phyloP scores from a whole-genome alignment of 257 asterid species.

The Hygrophila difformis region DNA sequence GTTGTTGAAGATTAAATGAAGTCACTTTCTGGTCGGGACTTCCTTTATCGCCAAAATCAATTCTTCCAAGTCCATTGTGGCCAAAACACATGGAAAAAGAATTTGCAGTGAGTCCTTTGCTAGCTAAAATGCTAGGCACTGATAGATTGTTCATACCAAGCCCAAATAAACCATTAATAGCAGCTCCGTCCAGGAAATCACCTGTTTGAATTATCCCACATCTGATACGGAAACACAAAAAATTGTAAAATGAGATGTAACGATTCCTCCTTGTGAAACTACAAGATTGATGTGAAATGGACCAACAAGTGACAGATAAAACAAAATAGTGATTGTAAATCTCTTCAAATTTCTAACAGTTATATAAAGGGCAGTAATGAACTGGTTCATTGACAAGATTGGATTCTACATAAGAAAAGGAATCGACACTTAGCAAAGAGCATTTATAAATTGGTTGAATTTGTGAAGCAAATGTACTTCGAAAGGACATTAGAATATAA shows the following conservation, averaged over 20 bases:
- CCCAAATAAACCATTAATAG: conserved; percentile 91
- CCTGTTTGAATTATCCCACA: conserved; percentile 95
- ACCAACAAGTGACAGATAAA: neutral
- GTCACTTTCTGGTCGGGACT: conserved; percentile 53
- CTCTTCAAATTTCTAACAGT: too few species aligned
- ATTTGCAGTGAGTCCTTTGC: conserved; percentile 69
- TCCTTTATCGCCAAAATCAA: conserved; percentile 89
- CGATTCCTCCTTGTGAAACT: too few species aligned
- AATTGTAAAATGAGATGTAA: too few species aligned
- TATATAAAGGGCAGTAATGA: too few species aligned
- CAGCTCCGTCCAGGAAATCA: conserved; percentile 80
- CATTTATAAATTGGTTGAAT: too few species aligned
- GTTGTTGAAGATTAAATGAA: conserved; percentile 48
- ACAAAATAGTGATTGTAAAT: too few species aligned
- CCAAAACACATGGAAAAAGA: conserved; percentile 98
- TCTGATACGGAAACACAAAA: conserved; percentile 45
- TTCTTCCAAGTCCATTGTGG: conserved; percentile 78
- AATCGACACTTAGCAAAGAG: too few species aligned
- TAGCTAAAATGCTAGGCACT: conserved; percentile 78
- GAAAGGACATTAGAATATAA: too few species aligned
- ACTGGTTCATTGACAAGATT: too few species aligned
- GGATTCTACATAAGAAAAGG: too few species aligned
- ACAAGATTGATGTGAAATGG: neutral
- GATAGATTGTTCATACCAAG: conserved; percentile 72
- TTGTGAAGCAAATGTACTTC: too few species aligned